Evolutionary conservation across 2,329 filamentous ascomycete species (phyloP).

Genomic region (Annulohypoxylon truncatum): DNA sequence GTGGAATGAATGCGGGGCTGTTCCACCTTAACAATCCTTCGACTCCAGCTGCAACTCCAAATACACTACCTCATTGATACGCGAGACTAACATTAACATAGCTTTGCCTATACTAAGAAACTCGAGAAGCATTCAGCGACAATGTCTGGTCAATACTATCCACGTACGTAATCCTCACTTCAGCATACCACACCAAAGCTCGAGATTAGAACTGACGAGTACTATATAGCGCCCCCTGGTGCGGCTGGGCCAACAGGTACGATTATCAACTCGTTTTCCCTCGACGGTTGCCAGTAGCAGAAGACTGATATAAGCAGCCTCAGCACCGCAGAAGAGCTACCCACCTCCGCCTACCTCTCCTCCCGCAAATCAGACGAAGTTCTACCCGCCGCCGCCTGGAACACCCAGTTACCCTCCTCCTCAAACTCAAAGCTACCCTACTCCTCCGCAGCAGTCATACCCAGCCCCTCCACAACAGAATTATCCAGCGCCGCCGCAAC

Average conservation of each 20-base stretch:
- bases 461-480: conserved; percentile 47
- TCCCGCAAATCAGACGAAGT: conserved; percentile 59
- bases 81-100: not conserved
- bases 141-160: conserved; percentile 61
- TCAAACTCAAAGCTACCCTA: conserved; percentile 51
- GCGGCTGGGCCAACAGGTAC: conserved; percentile 51
- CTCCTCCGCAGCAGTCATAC: conserved; percentile 49
- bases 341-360: conserved; percentile 61
- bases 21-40: conserved; percentile 25
- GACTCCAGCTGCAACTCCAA: conserved; percentile 5
- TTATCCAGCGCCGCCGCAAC: conserved; percentile 48
- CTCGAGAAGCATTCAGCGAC: conserved; percentile 8
- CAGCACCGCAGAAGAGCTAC: conserved; percentile 55
- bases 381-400: conserved; percentile 57
- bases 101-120: not conserved
- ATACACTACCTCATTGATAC: not conserved
- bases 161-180: conserved; percentile 54
- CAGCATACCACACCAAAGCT: conserved; percentile 5
- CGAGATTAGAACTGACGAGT: conserved; percentile 33
- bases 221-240: conserved; percentile 55
- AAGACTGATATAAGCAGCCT: conserved; percentile 37
- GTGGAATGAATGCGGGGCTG: conserved; percentile 30
- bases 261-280: conserved; percentile 18
- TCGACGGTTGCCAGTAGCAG: conserved; percentile 35
- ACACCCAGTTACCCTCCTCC: conserved; percentile 51